Evolutionary conservation across 805 yeast species (phyloP).

Genomic region (Sungouiozyma ichnusensis): DNA sequence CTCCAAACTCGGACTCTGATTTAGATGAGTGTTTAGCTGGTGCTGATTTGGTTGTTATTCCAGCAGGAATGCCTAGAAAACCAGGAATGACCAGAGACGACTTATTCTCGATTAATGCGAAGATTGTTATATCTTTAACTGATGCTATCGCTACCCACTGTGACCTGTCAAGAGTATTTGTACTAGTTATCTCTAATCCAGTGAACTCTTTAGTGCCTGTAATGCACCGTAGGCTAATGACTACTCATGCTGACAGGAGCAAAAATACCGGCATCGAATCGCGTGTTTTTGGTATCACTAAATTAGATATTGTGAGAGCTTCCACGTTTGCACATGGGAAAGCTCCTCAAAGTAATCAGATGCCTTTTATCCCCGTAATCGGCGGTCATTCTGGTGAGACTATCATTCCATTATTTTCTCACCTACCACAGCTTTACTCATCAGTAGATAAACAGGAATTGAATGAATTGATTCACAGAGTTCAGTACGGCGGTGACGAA

Average conservation of each 20-base stretch:
- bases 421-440: constrained; percentile 8
- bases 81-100: constrained; percentile 95
- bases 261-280: constrained; percentile 52
- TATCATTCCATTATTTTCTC: constrained; percentile 74
- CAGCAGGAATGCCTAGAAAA: constrained; percentile 89
- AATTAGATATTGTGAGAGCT: constrained; percentile 69
- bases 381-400: constrained; percentile 97
- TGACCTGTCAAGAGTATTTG: constrained; percentile 54
- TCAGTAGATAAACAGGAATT: constrained; percentile 25
- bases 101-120: constrained; percentile 72
- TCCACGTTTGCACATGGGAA: constrained; percentile 52
- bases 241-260: constrained; percentile 31
- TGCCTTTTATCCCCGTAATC: constrained; percentile 53
- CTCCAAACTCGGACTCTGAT: neutral
- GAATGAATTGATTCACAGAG: constrained; percentile 68
- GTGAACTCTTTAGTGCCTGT: constrained; percentile 90
- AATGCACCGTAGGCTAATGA: constrained; percentile 61
- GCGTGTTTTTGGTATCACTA: constrained; percentile 79
- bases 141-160: constrained; percentile 61
- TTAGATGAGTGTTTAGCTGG: neutral
- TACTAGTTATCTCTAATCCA: constrained; percentile 83
- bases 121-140: constrained; percentile 64
- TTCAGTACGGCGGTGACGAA: constrained; percentile 95
- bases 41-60: constrained; percentile 30
- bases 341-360: constrained; percentile 34